Base-by-base conservation (phyloP, 345 rosid genomes). In the Iberis pinnata region DNA sequence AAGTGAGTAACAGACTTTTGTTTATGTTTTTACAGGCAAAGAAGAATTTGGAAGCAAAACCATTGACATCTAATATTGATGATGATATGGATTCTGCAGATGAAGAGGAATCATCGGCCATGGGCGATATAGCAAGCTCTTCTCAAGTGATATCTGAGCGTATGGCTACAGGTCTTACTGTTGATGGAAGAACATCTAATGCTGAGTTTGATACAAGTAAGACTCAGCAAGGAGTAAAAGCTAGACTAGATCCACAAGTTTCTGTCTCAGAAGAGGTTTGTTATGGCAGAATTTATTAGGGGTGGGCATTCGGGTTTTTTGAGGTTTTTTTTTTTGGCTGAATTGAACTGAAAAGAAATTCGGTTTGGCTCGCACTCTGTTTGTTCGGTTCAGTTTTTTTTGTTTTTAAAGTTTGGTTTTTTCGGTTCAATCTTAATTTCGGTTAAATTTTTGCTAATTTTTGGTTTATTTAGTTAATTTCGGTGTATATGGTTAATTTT, bases 261-360 rank as follows among this genome's bases (percentile, higher is more conserved):
- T 75, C 87, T 61, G 70, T 65, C 56, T 67, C 68, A 3, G 80
- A 70, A 1, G 98, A 90, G 95, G 98, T 90, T 56, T 77, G 81
- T 75, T 47, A 10, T 56, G 7, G 12, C 41, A 37, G 39, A 55
- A 15, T 13, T 48, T 13, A 10, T 31, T 14, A 17, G n/a, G n/a
- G n/a, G n/a, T n/a, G n/a, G n/a, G n/a, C n/a, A n/a, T n/a, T n/a
- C n/a, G n/a, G n/a, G n/a, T n/a, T n/a, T n/a, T n/a, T n/a, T n/a
- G n/a, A n/a, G n/a, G n/a, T n/a, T n/a, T n/a, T n/a, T n/a, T n/a
- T n/a, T n/a, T n/a, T n/a, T n/a, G n/a, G n/a, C n/a, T n/a, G n/a
- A n/a, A n/a, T n/a, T n/a, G n/a, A n/a, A n/a, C n/a, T n/a, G n/a
- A n/a, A n/a, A n/a, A n/a, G n/a, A n/a, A n/a, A n/a, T n/a, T n/a